Conservation (phyloP, 2,329 filamentous ascomycete genomes). For the Pseudogymnoascus sp. region DNA sequence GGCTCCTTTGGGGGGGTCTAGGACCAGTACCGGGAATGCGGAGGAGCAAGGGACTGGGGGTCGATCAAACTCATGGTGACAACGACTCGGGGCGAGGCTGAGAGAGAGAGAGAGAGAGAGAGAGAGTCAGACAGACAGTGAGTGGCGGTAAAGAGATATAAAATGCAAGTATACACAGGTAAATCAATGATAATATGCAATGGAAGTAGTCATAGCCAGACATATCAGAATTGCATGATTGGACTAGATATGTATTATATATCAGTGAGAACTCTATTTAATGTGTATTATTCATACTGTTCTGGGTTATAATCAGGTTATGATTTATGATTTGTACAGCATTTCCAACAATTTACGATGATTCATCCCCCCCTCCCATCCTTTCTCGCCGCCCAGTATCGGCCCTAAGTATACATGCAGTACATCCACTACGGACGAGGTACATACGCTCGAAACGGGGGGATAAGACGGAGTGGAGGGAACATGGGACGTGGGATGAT, state of each 20-base stretch:
- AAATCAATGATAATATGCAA: background rate
- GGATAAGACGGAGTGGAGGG: too few relatives aligned
- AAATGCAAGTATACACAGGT: background rate
- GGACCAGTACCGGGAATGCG: background rate
- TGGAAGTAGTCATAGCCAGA: background rate
- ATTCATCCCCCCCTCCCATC: constrained; percentile 26
- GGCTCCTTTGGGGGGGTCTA: background rate
- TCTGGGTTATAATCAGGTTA: background rate
- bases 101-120: background rate
- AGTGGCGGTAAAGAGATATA: background rate
- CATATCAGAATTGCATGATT: background rate
- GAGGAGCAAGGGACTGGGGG: background rate
- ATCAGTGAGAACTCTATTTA: background rate
- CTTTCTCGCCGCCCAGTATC: background rate
- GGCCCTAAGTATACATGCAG: constrained; percentile 7
- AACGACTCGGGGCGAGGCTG: background rate
- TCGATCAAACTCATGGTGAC: background rate
- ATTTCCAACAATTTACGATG: constrained; percentile 46
- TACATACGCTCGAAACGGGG: background rate
- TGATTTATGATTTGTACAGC: background rate
- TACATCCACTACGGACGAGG: background rate
- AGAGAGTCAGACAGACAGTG: too few relatives aligned
- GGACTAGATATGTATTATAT: background rate
- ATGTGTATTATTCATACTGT: background rate
- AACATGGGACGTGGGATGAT: background rate